Conservation (phyloP, 768 basidiomycete genomes). For the Russula lepida region DNA sequence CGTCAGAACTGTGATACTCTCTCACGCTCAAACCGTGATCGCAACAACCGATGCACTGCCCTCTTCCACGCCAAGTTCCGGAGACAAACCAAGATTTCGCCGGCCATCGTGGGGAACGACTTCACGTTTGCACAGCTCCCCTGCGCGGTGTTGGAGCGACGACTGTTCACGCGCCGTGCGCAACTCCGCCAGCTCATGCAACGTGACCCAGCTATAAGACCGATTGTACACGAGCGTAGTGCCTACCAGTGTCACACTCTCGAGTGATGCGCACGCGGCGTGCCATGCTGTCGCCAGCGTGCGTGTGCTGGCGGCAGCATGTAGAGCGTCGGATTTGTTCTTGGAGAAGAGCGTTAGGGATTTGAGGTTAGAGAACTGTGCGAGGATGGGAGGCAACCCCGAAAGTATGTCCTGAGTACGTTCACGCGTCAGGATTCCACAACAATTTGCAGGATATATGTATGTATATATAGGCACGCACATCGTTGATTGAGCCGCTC, state of each 20-base stretch:
- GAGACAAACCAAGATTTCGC: not conserved
- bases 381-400: slow-evolving; percentile 21
- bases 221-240: slow-evolving; percentile 22
- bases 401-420: slow-evolving; percentile 23
- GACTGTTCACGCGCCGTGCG: slow-evolving; percentile 14
- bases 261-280: slow-evolving; percentile 22
- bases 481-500: slow-evolving; percentile 23
- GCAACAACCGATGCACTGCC: slow-evolving; percentile 8
- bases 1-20: too few relatives aligned
- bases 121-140: slow-evolving; percentile 9
- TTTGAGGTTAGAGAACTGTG: slow-evolving; percentile 21
- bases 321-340: slow-evolving; percentile 21
- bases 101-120: not conserved
- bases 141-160: not conserved
- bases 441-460: too few relatives aligned
- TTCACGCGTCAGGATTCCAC: not conserved
- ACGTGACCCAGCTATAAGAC: slow-evolving; percentile 22
- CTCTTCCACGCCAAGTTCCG: slow-evolving; percentile 6
- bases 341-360: slow-evolving; percentile 25
- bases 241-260: slow-evolving; percentile 23
- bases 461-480: not conserved
- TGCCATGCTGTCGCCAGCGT: slow-evolving; percentile 22
- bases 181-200: slow-evolving; percentile 21
- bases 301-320: slow-evolving; percentile 11
- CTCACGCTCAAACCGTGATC: slow-evolving; percentile 2